Percentiles rank a stretch among this genome's conserved stretches.
Conservation (phyloP, 1,139 yeast genomes). For the Candida sp. region DNA sequence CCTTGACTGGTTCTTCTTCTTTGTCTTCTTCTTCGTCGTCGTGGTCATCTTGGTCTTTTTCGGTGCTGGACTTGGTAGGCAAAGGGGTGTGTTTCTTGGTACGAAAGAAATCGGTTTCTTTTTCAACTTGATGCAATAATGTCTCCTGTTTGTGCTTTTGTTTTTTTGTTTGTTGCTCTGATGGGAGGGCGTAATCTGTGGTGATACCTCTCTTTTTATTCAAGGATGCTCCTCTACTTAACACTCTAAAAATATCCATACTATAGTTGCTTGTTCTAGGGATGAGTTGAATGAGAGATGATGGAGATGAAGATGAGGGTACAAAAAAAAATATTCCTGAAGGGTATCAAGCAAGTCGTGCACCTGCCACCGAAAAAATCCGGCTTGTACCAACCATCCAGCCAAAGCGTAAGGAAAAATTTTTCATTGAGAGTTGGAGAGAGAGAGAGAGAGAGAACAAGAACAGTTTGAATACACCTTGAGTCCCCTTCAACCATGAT, state of each 20-base stretch:
- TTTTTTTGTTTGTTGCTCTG: constrained; percentile 17
- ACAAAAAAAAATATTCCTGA: too few relatives aligned
- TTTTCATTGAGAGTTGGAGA: background rate
- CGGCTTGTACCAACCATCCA: background rate
- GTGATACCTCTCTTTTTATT: constrained; percentile 53
- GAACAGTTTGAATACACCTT: too few relatives aligned
- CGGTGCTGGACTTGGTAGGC: constrained; percentile 17
- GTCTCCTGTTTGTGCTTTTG: constrained; percentile 37
- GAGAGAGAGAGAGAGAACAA: background rate
- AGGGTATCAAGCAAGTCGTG: too few relatives aligned
- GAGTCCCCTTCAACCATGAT: constrained; percentile 4
- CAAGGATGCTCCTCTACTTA: constrained; percentile 84
- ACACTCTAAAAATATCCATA: constrained; percentile 88
- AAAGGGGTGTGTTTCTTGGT: constrained; percentile 43
- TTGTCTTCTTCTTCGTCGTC: constrained; percentile 21
- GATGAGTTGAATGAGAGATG: constrained; percentile 4
- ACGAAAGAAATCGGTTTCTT: constrained; percentile 74
- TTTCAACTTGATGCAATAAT: constrained; percentile 51
- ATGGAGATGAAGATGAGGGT: background rate
- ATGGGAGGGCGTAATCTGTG: constrained; percentile 50
- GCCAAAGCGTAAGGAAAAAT: constrained; percentile 1
- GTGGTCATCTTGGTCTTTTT: constrained; percentile 20
- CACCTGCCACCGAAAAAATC: too few relatives aligned
- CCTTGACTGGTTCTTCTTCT: constrained; percentile 52
- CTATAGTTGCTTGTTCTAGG: background rate